Evolutionary conservation across 441 rosid genomes (phyloP), one percentile per base, ranked within the genome.

Genomic region (Gossypium davidsonii): DNA sequence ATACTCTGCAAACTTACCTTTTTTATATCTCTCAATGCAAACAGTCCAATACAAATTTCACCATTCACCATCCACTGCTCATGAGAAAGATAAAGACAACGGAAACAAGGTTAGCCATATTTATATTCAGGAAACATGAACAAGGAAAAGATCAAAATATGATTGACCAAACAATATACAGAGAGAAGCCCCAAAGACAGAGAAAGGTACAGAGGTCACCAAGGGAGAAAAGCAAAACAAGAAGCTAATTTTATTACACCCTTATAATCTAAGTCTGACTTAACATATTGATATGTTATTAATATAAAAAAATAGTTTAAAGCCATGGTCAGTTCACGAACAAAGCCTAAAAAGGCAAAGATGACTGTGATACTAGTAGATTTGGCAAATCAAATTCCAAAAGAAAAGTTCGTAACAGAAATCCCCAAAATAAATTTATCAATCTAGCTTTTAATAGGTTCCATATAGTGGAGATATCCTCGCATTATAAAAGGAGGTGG

Each of bases 41-140:
- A 93, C 63, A 96, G 79, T 74, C 99, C 99, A 59, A 96, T 91
- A 73, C 98, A 96, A 76, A 96, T 93, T 86, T 96, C 99, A 80
- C 99, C 99, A 80, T 93, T 93, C 76, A 96, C 97, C 91, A 96
- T 90, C 99, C 98, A 96, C 99, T 96, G 97, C 80, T 70, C 81
- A 74, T 69, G 18, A 67, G 82, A 79, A 60, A 59, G 26, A 51
- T 26, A 48, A 26, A 59, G 46, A 17, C 34, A 72, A 48, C 7
- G 46, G 26, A 61, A 72, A 69, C 31, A 53, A 69, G 25, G 72
- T 67, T 67, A 67, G 56, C 25, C 25, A 53, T 69, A 42, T 20
- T 69, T 12, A 55, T 69, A 53, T 53, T 69, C 31, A 37, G 18
- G 49, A 44, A 53, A 69, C 62, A 53, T 31, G 11, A 28, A 69